phyloP scores from a whole-genome alignment of 2,329 filamentous ascomycete species.

The Fusarium graminum region DNA sequence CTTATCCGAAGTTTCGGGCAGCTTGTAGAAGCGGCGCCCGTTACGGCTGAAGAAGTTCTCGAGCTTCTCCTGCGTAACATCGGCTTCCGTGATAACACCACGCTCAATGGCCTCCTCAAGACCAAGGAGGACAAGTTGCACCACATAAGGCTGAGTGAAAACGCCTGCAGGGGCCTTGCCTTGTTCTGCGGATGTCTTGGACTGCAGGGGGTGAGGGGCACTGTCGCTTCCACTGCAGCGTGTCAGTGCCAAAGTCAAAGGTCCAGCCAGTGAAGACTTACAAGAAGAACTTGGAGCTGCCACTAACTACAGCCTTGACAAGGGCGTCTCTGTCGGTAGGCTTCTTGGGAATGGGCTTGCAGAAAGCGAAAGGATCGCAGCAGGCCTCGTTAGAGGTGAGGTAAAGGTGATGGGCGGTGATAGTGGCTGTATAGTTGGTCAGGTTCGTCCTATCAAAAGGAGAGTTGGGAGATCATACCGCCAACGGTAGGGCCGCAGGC shows the following conservation, averaged over 20 bases:
- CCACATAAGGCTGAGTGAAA: slow-evolving; percentile 81
- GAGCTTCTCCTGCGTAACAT: slow-evolving; percentile 68
- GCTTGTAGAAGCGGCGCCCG: slow-evolving; percentile 67
- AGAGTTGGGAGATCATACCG: slow-evolving; percentile 51
- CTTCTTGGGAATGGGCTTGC: slow-evolving; percentile 81
- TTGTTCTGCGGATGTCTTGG: slow-evolving; percentile 64
- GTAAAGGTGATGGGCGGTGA: slow-evolving; percentile 88
- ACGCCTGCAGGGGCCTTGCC: slow-evolving; percentile 77
- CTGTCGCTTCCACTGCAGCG: slow-evolving; percentile 66
- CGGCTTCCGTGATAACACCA: slow-evolving; percentile 63
- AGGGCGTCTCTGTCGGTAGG: slow-evolving; percentile 80
- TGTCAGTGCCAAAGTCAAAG: slow-evolving; percentile 9
- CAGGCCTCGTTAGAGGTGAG: slow-evolving; percentile 79
- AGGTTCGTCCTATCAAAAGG: not conserved
- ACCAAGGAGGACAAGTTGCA: slow-evolving; percentile 71
- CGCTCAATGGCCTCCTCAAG: slow-evolving; percentile 72
- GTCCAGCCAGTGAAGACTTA: slow-evolving; percentile 49
- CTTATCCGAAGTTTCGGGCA: slow-evolving; percentile 48
- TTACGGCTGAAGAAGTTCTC: slow-evolving; percentile 66
- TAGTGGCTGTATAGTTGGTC: slow-evolving; percentile 67
- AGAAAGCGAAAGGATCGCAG: slow-evolving; percentile 74
- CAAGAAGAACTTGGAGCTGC: slow-evolving; percentile 80
- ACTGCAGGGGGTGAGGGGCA: slow-evolving; percentile 72
- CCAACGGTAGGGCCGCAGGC: slow-evolving; percentile 82
- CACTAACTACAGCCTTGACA: slow-evolving; percentile 71